Conservation (phyloP, 768 basidiomycete genomes). For the Mycena crocata region DNA sequence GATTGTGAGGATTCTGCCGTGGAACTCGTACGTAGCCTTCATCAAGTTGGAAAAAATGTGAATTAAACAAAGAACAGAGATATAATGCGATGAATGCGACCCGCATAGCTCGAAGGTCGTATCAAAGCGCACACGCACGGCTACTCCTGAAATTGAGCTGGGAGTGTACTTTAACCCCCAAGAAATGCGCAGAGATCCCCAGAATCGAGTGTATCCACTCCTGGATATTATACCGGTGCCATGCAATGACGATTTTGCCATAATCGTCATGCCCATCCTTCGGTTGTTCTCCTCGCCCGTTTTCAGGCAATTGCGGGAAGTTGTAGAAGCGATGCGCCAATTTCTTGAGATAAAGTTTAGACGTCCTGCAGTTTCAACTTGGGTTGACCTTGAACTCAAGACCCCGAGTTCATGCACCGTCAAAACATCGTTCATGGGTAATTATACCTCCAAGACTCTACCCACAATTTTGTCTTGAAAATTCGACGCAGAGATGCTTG, state of each 20-base stretch:
- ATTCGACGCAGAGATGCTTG: background rate
- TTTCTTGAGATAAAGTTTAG: conserved; percentile 23
- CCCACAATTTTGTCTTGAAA: background rate
- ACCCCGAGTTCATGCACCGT: conserved; percentile 29
- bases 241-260: conserved; percentile 8
- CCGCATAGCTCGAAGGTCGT: conserved; percentile 22
- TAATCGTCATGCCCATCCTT: conserved; percentile 34
- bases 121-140: conserved; percentile 6
- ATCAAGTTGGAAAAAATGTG: background rate
- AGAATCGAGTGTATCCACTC: conserved; percentile 31
- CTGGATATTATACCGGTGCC: conserved; percentile 25
- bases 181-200: conserved; percentile 6
- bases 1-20: background rate
- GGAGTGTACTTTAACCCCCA: conserved; percentile 18
- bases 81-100: conserved; percentile 10
- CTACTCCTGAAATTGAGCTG: conserved; percentile 12
- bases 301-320: conserved; percentile 29
- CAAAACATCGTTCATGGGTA: conserved; percentile 27
- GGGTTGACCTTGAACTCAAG: background rate
- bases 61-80: background rate
- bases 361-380: background rate
- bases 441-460: background rate
- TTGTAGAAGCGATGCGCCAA: conserved; percentile 29
- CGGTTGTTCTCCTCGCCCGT: conserved; percentile 8
- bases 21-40: background rate